A percentile compares a stretch with the other conserved stretches of the same genome.
phyloP scores from a whole-genome alignment of 768 basidiomycete species.

The Boletus fagicola region DNA sequence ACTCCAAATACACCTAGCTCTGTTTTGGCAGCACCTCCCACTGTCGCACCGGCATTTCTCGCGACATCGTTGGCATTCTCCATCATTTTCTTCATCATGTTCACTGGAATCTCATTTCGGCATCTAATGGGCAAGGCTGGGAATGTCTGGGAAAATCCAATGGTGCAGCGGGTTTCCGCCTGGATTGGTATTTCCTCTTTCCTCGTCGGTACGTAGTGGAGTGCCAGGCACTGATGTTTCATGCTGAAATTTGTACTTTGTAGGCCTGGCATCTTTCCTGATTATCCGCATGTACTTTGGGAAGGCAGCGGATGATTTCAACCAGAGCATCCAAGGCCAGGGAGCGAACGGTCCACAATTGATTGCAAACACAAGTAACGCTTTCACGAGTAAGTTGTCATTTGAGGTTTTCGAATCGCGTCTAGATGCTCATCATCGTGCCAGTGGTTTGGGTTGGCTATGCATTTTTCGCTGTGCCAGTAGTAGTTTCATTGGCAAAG shows the following conservation, averaged over 20 bases:
- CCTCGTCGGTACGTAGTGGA: conserved; percentile 53
- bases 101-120: conserved; percentile 64
- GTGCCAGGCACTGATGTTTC: not conserved
- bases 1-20: conserved; percentile 54
- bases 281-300: conserved; percentile 80
- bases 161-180: conserved; percentile 56
- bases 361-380: conserved; percentile 63
- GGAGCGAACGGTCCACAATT: conserved; percentile 57
- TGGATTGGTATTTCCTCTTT: conserved; percentile 81
- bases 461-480: conserved; percentile 68
- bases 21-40: conserved; percentile 57
- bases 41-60: conserved; percentile 61
- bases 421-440: conserved; percentile 1
- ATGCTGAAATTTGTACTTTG: not conserved
- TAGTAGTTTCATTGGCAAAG: conserved; percentile 67
- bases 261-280: conserved; percentile 68
- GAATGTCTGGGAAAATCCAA: conserved; percentile 51
- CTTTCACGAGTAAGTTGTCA: conserved; percentile 63
- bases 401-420: not conserved
- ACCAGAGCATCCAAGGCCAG: conserved; percentile 52
- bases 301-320: conserved; percentile 77
- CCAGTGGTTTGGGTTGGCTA: conserved; percentile 80
- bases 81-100: conserved; percentile 61
- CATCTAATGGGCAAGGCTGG: conserved; percentile 58
- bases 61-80: conserved; percentile 58